Evolutionary conservation across 2,329 filamentous ascomycete genomes (phyloP).

Genomic region (Colletotrichum cordylinicola): DNA sequence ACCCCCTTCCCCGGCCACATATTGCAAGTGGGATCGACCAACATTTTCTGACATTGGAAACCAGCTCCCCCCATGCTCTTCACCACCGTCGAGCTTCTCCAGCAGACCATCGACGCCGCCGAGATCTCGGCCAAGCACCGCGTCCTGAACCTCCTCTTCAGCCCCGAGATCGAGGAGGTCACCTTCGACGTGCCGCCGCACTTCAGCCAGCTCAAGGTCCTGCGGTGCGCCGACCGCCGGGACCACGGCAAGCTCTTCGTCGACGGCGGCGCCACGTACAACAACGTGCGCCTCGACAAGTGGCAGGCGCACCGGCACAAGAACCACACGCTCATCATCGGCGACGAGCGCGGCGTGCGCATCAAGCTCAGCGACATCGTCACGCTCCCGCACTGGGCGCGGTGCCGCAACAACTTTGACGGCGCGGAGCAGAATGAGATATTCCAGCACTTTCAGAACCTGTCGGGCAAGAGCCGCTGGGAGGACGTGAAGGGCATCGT

Average conservation of each 20-base stretch:
- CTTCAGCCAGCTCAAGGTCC: constrained; percentile 1
- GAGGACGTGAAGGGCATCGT: not conserved
- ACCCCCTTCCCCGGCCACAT: not conserved
- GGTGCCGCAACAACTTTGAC: constrained; percentile 1
- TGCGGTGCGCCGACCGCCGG: not conserved
- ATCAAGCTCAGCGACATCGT: not conserved
- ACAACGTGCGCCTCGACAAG: constrained; percentile 3
- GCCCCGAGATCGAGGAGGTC: not conserved
- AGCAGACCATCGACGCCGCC: not conserved
- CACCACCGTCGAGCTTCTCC: not conserved
- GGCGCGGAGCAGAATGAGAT: not conserved
- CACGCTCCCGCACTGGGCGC: not conserved
- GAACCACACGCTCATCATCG: constrained; percentile 1
- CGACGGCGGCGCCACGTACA: constrained; percentile 3
- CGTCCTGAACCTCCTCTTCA: not conserved
- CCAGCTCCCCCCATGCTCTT: not conserved
- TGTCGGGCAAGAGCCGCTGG: not conserved
- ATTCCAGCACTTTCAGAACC: not conserved
- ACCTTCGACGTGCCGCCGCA: constrained; percentile 1
- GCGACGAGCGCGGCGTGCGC: not conserved
- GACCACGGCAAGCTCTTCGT: not conserved
- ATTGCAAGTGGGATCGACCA: rapidly evolving
- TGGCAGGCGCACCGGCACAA: constrained; percentile 2
- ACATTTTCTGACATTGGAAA: not conserved
- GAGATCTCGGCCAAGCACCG: not conserved